phyloP scores from a whole-genome alignment of 345 rosid species.

The Gossypium raimondii region DNA sequence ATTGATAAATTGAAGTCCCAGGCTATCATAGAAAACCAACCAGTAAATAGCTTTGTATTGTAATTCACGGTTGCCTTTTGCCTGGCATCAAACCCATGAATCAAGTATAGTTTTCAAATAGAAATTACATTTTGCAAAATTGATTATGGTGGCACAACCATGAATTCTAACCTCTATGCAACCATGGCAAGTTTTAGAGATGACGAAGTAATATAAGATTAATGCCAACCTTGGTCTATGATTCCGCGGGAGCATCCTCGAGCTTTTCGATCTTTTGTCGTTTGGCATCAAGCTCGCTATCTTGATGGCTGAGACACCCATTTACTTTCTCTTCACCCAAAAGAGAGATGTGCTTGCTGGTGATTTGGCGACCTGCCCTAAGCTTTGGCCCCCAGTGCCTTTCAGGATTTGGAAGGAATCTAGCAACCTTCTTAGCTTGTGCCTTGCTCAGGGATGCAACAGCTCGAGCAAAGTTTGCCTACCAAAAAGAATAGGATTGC shows the following conservation, averaged over 20 bases:
- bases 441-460: conserved; percentile 91
- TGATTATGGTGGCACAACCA: background rate
- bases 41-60: too few relatives aligned
- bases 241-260: background rate
- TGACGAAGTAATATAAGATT: too few relatives aligned
- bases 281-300: conserved; percentile 40
- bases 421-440: conserved; percentile 83
- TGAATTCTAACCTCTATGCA: background rate
- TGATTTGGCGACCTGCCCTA: conserved; percentile 92
- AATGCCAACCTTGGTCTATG: conserved; percentile 1
- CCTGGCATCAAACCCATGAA: background rate
- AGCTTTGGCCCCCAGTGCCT: conserved; percentile 99
- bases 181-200: background rate
- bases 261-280: conserved; percentile 37
- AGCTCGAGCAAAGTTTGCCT: conserved; percentile 92
- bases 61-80: too few relatives aligned
- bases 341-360: conserved; percentile 89
- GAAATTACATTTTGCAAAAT: background rate
- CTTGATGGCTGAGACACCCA: conserved; percentile 53
- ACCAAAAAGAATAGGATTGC: conserved; percentile 12
- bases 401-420: conserved; percentile 95
- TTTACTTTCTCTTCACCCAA: conserved; percentile 85
- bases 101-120: background rate
- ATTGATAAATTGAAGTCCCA: too few relatives aligned
- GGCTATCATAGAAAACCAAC: too few relatives aligned